Evolutionary conservation across 164 flowering plant species (phyloP), one percentile per base, ranked within the genome.

Genomic region (Cinnamomum micranthum): DNA sequence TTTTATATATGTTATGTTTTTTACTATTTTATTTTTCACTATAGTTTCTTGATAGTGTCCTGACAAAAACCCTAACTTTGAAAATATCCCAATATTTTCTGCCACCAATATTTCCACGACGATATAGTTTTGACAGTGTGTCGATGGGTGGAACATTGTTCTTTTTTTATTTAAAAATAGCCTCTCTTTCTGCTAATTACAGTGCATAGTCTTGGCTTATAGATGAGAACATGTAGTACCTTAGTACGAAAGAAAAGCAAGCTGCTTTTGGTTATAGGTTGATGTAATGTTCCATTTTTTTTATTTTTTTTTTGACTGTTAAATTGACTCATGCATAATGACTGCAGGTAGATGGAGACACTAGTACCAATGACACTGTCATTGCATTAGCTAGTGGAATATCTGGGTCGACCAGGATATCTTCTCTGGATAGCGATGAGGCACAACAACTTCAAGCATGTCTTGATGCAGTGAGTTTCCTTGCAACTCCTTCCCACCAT

Each of bases 371-470:
- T 83, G 99, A 96, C 80, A 87, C 97, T 74, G 95, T 96, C 64
- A 87, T 96, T 82, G 99, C 98, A 70, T 85, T 96, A 83, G 98
- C 99, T 66, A 96, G 99, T 84, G 97, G 99, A 55, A 76, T 90
- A 59, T 91, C 99, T 71, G 92, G 98, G 78, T 86, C 93, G 77
- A 77, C 78, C 58, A 71, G 24, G 72, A 89, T 95, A 71, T 83
- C 91, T 74, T 87, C 94, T 72, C 70, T 91, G 50, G 78, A 87
- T 74, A 84, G 87, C 77, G 15, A 74, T 70, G 97, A 96, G 73
- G 99, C 93, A 60, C 76, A 75, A 75, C 93, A 90, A 81, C 87
- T 95, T 72, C 99, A 95, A 84, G 82, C 86, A 69, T 88, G 93
- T 79, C 97, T 95, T 80, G 99, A 95, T 87, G 94, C 90, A 47